Conservation (phyloP, 2,329 filamentous ascomycete genomes). For the Cercospora citrullina region DNA sequence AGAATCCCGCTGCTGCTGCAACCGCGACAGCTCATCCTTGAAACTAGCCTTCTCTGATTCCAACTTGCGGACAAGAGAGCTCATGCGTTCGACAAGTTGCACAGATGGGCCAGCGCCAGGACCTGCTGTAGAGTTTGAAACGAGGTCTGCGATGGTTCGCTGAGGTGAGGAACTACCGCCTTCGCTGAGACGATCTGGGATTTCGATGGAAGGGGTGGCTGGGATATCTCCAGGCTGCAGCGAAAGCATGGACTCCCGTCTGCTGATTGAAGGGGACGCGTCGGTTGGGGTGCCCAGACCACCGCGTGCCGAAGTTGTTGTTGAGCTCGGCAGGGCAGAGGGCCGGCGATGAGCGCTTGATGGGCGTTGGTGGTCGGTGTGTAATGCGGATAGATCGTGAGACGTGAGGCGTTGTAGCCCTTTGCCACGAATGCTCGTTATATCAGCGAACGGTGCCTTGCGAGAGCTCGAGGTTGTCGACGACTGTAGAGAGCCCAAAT, state of each 20-base stretch:
- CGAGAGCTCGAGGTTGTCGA: slow-evolving; percentile 40
- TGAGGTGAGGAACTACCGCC: slow-evolving; percentile 65
- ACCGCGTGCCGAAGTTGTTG: slow-evolving; percentile 12
- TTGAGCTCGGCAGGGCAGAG: slow-evolving; percentile 28
- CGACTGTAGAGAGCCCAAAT: slow-evolving; percentile 41
- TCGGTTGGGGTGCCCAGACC: slow-evolving; percentile 25
- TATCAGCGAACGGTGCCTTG: slow-evolving; percentile 40
- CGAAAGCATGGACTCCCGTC: slow-evolving; percentile 51
- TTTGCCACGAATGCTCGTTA: slow-evolving; percentile 26
- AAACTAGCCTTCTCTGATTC: slow-evolving; percentile 88
- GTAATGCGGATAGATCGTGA: slow-evolving; percentile 30
- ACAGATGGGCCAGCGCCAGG: slow-evolving; percentile 77
- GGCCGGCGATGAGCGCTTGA: slow-evolving; percentile 35
- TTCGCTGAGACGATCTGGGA: slow-evolving; percentile 51
- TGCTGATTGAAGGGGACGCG: slow-evolving; percentile 36
- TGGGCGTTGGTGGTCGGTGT: slow-evolving; percentile 33
- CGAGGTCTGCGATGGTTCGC: slow-evolving; percentile 62
- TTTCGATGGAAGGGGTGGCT: slow-evolving; percentile 50
- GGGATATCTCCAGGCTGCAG: slow-evolving; percentile 35
- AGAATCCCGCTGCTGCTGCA: slow-evolving; percentile 85
- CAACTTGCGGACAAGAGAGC: slow-evolving; percentile 82
- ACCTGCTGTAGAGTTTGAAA: slow-evolving; percentile 69
- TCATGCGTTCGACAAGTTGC: slow-evolving; percentile 95
- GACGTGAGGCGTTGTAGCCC: slow-evolving; percentile 34
- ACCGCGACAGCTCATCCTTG: slow-evolving; percentile 78